A percentile compares a stretch with the other conserved stretches of the same genome.
Evolutionary conservation across 2,329 filamentous ascomycete species (phyloP).

Genomic region (Beauveria caledonica): DNA sequence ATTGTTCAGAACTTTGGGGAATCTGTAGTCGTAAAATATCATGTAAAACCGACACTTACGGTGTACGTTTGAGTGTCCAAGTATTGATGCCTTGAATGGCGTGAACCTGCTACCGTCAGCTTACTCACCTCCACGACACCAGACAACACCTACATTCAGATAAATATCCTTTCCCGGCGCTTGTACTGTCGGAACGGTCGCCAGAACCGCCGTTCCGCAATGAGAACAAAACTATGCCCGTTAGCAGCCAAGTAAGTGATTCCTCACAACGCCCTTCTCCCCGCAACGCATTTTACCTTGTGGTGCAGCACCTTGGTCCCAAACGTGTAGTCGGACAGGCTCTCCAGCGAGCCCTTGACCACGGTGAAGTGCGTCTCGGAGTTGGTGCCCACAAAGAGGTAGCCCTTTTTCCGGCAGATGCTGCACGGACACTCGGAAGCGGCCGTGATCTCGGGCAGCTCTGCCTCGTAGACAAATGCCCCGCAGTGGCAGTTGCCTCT

Average conservation of each 20-base stretch:
- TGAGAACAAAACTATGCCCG: constrained; percentile 41
- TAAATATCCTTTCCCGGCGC: constrained; percentile 23
- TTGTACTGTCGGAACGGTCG: constrained; percentile 18
- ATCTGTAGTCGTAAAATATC: too few species aligned
- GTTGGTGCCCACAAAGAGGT: constrained; percentile 29
- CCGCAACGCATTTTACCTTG: constrained; percentile 25
- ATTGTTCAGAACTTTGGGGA: background rate
- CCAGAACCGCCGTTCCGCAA: constrained; percentile 39
- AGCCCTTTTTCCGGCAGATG: constrained; percentile 47
- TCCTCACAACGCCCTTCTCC: background rate
- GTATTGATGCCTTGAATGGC: constrained; percentile 36
- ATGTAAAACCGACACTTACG: constrained; percentile 22
- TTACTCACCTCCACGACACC: too few species aligned
- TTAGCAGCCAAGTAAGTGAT: background rate
- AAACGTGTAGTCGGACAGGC: constrained; percentile 38
- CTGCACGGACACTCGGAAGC: constrained; percentile 58
- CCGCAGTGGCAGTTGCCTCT: constrained; percentile 52
- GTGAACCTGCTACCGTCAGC: constrained; percentile 25
- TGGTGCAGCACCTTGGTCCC: constrained; percentile 29
- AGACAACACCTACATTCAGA: constrained; percentile 32
- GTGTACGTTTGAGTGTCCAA: constrained; percentile 28
- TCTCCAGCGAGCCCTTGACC: constrained; percentile 35
- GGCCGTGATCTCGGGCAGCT: constrained; percentile 48
- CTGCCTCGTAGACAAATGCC: constrained; percentile 42
- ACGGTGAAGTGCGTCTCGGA: constrained; percentile 29